These are phyloP conservation scores for Eimeria acervulina DNA, from an alignment of 169 alveolate genomes.

Conservation along the genomic window DNA sequence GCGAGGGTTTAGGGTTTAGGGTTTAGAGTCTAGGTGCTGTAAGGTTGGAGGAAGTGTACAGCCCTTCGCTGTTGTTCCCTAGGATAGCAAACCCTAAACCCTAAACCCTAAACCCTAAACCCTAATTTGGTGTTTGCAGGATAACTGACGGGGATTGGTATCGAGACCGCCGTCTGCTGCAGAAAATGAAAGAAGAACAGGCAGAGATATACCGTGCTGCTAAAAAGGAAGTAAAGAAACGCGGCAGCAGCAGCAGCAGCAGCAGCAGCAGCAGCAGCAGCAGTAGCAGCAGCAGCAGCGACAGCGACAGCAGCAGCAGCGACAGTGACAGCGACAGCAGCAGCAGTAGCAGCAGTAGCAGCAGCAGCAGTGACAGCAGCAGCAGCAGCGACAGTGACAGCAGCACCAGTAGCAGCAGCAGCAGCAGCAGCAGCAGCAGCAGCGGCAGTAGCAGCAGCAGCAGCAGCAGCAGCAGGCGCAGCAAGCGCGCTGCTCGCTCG, in stretches of 20 bases:
- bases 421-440: constrained; percentile 21
- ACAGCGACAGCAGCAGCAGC: background rate
- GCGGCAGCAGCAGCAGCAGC: constrained; percentile 42
- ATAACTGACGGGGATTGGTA: constrained; percentile 76
- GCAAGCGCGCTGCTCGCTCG: background rate
- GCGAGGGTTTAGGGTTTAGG: constrained; percentile 39
- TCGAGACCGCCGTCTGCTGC: constrained; percentile 57
- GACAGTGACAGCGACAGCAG: background rate
- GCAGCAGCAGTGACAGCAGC: constrained; percentile 64
- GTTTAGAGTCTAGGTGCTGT: background rate
- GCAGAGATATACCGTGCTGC: background rate
- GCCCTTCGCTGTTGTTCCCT: background rate
- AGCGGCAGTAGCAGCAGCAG: constrained; percentile 55
- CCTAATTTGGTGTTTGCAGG: constrained; percentile 14
- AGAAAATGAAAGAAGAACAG: constrained; percentile 26
- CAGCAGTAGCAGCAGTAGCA: constrained; percentile 33
- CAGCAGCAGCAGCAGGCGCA: constrained; percentile 11
- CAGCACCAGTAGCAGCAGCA: background rate
- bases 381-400: constrained; percentile 17
- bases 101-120: constrained; percentile 40
- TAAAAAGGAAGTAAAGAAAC: background rate
- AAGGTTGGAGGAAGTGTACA: background rate
- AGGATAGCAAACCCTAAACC: background rate
- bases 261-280: constrained; percentile 47
- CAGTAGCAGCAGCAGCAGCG: constrained; percentile 20